Conservation (phyloP, 176 grass and related monocot genomes). For the Oryza longistaminata region DNA sequence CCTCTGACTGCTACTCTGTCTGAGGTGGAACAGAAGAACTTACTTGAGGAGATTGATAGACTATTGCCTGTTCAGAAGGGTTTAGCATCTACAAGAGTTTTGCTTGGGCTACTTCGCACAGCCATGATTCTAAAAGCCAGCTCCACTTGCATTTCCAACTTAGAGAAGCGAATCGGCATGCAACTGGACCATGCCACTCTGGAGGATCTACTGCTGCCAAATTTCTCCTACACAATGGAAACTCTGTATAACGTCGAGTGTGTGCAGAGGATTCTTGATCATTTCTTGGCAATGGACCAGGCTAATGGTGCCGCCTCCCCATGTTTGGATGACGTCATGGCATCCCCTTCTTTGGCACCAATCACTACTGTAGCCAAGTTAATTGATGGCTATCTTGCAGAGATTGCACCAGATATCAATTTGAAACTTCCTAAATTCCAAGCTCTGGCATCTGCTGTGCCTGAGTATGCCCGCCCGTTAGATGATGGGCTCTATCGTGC, state of each 20-base stretch:
- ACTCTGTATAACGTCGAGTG: slow-evolving; percentile 95
- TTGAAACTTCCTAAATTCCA: slow-evolving; percentile 77
- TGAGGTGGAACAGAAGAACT: slow-evolving; percentile 74
- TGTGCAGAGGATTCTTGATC: slow-evolving; percentile 78
- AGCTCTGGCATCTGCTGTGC: slow-evolving; percentile 65
- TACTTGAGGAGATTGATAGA: slow-evolving; percentile 72
- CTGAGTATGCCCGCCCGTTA: slow-evolving; percentile 79
- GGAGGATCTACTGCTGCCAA: slow-evolving; percentile 83
- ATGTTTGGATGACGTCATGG: slow-evolving; percentile 60
- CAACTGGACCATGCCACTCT: slow-evolving; percentile 79
- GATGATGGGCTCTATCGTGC: slow-evolving; percentile 91
- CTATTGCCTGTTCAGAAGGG: slow-evolving; percentile 71
- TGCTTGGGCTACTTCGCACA: slow-evolving; percentile 79
- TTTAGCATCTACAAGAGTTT: slow-evolving; percentile 65
- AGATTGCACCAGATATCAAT: slow-evolving; percentile 88
- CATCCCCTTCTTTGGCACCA: slow-evolving; percentile 61
- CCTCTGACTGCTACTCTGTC: slow-evolving; percentile 47
- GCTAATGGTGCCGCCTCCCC: slow-evolving; percentile 54
- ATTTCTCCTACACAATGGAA: slow-evolving; percentile 83
- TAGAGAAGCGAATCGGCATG: slow-evolving; percentile 80
- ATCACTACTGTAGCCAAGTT: slow-evolving; percentile 74
- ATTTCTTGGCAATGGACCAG: slow-evolving; percentile 90
- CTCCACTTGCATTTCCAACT: slow-evolving; percentile 62
- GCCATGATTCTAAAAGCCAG: slow-evolving; percentile 75
- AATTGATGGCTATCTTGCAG: slow-evolving; percentile 85